Evolutionary conservation across 1,284 basidiomycete genomes (phyloP), one percentile per base, ranked within the genome.

Genomic region (Grifola frondosa): DNA sequence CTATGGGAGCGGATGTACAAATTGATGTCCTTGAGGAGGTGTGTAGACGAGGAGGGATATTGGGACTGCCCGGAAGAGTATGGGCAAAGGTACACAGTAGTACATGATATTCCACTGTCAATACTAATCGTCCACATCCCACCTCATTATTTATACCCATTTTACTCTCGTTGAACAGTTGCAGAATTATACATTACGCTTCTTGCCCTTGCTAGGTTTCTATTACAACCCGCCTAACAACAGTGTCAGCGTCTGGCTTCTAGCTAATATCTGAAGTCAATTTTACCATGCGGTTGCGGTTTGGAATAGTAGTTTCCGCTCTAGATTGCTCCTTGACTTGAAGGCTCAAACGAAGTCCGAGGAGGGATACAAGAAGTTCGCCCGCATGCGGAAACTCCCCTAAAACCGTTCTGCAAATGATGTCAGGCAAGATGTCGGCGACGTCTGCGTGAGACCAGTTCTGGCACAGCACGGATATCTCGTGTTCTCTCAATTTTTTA

Each of bases 1-100:
- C 75, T 3, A 75, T 81, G 70, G 78, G 77, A 7, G 69, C 69
- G 9, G 78, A 80, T 48, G 49, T 80, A 38, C 68, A 73, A 37
- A 49, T 60, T 5, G 72, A 77, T 29, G 62, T 62, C n/a, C 53
- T 82, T 42, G 81, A 55, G 70, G 81, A 58, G 73, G 77, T 61
- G 7, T 67, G 66, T 38, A 44, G 69, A 31, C 52, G 69, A 4
- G 69, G 67, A 1, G 68, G 68, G 17, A 26, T 57, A 21, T 52
- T 69, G 10, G 62, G 65, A n/a, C 32, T 71, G 34, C 63, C 67
- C 6, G 68, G 66, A 19, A 54, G 66, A 35, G 56, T 71, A 33
- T 69, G 67, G 69, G 57, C 52, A 46, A 61, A 59, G 43, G 52
- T 58, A 25, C 60, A 56, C 26, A 46, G 47, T 8, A 25, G 23